phyloP scores from a whole-genome alignment of 1,284 basidiomycete species.

The Boletus semigastroideus region DNA sequence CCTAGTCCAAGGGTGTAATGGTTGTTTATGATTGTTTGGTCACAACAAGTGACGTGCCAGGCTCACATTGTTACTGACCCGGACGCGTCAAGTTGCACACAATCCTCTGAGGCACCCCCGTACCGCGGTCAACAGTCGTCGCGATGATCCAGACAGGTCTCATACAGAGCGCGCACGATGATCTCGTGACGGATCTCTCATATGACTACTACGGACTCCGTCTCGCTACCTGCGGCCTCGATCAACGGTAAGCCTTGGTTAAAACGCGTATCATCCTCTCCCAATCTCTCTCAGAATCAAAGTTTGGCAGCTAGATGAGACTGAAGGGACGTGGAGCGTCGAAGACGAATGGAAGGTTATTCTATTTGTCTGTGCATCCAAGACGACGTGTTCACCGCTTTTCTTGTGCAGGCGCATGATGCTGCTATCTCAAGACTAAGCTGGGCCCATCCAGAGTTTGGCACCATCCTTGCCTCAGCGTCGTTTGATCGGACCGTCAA shows the following conservation, averaged over 20 bases:
- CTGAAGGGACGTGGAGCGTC: slow-evolving; percentile 67
- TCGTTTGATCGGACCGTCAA: slow-evolving; percentile 89
- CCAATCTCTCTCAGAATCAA: slow-evolving; percentile 55
- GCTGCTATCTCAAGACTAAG: slow-evolving; percentile 80
- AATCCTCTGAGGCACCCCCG: neutral
- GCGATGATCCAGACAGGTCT: slow-evolving; percentile 73
- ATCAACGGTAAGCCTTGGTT: slow-evolving; percentile 58
- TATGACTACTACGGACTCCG: slow-evolving; percentile 90
- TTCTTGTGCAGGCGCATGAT: slow-evolving; percentile 72
- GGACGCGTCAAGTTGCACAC: too few relatives aligned
- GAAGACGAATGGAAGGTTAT: slow-evolving; percentile 88
- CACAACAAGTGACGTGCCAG: too few relatives aligned
- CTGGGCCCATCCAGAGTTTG: slow-evolving; percentile 91
- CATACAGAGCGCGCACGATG: slow-evolving; percentile 71
- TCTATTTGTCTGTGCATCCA: slow-evolving; percentile 1
- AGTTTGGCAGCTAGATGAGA: slow-evolving; percentile 74
- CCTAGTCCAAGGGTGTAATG: too few relatives aligned
- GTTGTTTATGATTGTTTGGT: too few relatives aligned
- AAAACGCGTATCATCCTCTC: slow-evolving; percentile 5
- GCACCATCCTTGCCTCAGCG: slow-evolving; percentile 78
- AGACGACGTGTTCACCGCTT: slow-evolving; percentile 1
- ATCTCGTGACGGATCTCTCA: slow-evolving; percentile 78
- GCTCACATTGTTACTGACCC: too few relatives aligned
- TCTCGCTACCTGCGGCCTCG: slow-evolving; percentile 74
- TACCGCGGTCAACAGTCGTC: neutral